Evolutionary conservation across 2,329 filamentous ascomycete species (phyloP).

Genomic region (Diplodia scrobiculata): DNA sequence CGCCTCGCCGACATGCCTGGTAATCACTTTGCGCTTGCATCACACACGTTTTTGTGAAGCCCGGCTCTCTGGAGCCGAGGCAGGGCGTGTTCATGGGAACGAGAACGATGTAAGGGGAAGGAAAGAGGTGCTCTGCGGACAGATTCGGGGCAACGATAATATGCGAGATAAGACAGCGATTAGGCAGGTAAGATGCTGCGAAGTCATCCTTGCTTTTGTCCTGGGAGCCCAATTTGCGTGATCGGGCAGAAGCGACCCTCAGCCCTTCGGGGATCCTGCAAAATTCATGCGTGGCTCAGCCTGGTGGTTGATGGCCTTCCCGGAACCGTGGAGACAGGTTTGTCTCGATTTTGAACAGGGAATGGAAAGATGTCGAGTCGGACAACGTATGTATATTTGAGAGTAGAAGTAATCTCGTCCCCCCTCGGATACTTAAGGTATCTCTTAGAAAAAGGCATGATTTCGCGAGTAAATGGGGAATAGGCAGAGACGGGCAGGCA

Average conservation of each 20-base stretch:
- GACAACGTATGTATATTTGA: background rate
- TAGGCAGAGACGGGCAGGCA: no score
- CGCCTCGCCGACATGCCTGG: background rate
- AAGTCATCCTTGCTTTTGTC: background rate
- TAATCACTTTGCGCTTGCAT: background rate
- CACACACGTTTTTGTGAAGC: background rate
- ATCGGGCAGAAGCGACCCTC: constrained; percentile 4
- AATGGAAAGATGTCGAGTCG: background rate
- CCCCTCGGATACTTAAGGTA: no score
- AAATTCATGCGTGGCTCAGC: background rate
- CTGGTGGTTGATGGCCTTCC: background rate
- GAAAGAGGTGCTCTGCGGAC: no score
- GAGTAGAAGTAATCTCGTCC: no score
- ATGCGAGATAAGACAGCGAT: constrained; percentile 5
- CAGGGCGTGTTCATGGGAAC: background rate
- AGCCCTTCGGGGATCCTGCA: background rate
- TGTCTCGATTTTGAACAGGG: background rate
- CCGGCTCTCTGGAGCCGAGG: background rate
- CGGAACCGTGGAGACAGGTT: background rate
- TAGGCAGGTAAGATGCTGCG: constrained; percentile 3
- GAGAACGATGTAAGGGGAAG: background rate
- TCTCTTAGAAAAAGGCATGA: no score
- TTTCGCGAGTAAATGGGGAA: no score
- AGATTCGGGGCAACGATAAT: background rate
- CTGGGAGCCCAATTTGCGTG: constrained; percentile 9